phyloP scores from a whole-genome alignment of 192 early-diverging fungal species.

The Coemansia sp. region DNA sequence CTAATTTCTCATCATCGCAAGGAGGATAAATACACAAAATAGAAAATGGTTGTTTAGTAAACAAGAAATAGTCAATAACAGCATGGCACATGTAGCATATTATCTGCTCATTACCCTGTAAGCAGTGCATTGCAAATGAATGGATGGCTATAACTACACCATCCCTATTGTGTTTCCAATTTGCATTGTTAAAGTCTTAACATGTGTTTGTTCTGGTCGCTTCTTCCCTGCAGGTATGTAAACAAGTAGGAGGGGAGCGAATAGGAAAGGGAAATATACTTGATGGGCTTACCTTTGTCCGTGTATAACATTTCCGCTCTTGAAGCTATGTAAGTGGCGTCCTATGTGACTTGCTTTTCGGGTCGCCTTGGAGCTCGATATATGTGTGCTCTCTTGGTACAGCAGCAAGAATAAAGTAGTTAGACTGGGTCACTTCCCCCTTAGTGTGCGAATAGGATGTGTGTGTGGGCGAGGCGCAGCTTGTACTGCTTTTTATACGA shows the following conservation, averaged over 20 bases:
- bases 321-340: not conserved
- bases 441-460: not conserved
- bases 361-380: not conserved
- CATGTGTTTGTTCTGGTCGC: not conserved
- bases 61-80: not conserved
- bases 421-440: not conserved
- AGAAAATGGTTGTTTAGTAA: not conserved
- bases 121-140: constrained; percentile 21
- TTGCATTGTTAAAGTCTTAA: not conserved
- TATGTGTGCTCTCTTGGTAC: not conserved
- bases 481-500: constrained; percentile 3
- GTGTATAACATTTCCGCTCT: constrained; percentile 30
- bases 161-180: too few species aligned
- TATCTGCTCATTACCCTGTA: not conserved
- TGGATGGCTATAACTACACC: not conserved
- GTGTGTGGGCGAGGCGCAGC: not conserved
- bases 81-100: not conserved
- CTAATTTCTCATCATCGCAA: constrained; percentile 23
- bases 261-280: constrained; percentile 2
- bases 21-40: not conserved
- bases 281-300: constrained; percentile 38
- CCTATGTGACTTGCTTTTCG: not conserved
- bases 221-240: too few species aligned
- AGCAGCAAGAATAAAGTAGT: not conserved
- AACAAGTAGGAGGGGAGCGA: not conserved